Evolutionary conservation across 441 rosid species (phyloP).

Genomic region (Pelargonium citronellum): DNA sequence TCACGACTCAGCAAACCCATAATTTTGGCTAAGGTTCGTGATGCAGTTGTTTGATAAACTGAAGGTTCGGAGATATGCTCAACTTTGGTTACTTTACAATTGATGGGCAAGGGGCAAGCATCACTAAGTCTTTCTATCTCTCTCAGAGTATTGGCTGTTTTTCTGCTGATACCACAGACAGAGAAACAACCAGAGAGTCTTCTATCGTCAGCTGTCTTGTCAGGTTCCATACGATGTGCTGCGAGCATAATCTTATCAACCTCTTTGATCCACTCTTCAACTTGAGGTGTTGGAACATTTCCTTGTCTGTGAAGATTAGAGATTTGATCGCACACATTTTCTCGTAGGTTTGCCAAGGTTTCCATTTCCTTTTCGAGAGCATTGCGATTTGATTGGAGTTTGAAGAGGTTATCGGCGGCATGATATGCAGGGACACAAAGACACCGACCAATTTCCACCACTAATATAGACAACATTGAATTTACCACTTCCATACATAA

Average conservation of each 20-base stretch:
- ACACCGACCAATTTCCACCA: too few relatives aligned
- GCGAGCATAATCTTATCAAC: neutral
- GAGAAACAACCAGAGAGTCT: slow-evolving; percentile 5
- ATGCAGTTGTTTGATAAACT: slow-evolving; percentile 16
- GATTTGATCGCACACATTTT: slow-evolving; percentile 18
- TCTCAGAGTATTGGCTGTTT: slow-evolving; percentile 15
- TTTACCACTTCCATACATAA: too few relatives aligned
- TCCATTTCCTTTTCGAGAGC: slow-evolving; percentile 19
- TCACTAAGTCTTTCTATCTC: slow-evolving; percentile 20
- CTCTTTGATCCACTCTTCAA: slow-evolving; percentile 5
- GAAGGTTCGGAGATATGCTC: slow-evolving; percentile 32
- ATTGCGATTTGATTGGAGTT: slow-evolving; percentile 25
- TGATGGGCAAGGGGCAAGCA: slow-evolving; percentile 14
- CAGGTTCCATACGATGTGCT: neutral
- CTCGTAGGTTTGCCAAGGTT: slow-evolving; percentile 17
- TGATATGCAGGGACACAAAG: too few relatives aligned
- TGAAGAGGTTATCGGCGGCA: neutral
- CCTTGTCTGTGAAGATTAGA: slow-evolving; percentile 20
- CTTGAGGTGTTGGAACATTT: neutral
- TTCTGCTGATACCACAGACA: slow-evolving; percentile 6
- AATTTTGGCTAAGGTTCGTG: slow-evolving; percentile 6
- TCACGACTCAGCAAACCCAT: slow-evolving; percentile 9
- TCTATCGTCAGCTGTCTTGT: slow-evolving; percentile 14
- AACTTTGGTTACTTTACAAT: slow-evolving; percentile 11
- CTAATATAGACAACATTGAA: too few relatives aligned